Conservation (phyloP, 768 basidiomycete species). For the Phlegmacium glaucopus region DNA sequence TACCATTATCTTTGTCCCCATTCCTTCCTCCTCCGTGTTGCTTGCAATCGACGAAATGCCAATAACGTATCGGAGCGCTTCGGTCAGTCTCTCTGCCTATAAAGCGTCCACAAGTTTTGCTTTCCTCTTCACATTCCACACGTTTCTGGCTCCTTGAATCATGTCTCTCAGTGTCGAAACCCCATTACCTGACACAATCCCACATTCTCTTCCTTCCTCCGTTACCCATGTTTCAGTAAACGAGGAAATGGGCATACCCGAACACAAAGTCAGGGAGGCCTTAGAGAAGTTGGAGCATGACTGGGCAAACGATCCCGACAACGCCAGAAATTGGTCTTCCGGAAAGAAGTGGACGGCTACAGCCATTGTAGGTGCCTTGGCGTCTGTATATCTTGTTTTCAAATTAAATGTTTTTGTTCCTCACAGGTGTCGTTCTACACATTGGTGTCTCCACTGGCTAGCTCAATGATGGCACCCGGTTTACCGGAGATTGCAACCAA, state of each 20-base stretch:
- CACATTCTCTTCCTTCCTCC: constrained; percentile 19
- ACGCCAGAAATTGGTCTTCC: constrained; percentile 62
- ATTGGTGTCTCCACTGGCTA: constrained; percentile 33
- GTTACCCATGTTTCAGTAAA: constrained; percentile 16
- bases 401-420: neutral
- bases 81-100: no score
- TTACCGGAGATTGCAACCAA: constrained; percentile 51
- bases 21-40: no score
- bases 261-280: constrained; percentile 31
- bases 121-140: no score
- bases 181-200: no score
- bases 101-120: no score
- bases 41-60: no score
- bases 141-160: no score
- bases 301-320: constrained; percentile 55
- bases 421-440: constrained; percentile 40
- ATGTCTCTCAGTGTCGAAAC: no score
- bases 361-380: constrained; percentile 40
- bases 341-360: constrained; percentile 55
- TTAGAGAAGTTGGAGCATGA: constrained; percentile 39
- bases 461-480: constrained; percentile 60
- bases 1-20: no score
- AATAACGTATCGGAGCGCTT: no score
- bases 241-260: constrained; percentile 24
- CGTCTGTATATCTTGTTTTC: neutral